These are phyloP conservation scores for Cryptococcus sp. DNA, from an alignment of 1,284 basidiomycete species.

Conservation along the genomic window DNA sequence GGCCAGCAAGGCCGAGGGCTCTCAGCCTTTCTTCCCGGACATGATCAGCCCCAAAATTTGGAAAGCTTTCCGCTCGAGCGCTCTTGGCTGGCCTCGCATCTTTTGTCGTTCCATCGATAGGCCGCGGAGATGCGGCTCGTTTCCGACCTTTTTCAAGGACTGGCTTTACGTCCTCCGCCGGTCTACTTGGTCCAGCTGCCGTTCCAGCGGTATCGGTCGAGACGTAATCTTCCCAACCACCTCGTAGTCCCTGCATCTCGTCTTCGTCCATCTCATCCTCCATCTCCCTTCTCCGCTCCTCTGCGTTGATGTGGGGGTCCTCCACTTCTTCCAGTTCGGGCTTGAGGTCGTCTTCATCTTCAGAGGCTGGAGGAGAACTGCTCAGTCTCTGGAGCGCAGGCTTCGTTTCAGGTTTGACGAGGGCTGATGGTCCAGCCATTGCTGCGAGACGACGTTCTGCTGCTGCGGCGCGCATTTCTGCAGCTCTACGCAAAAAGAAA, in stretches of 20 bases:
- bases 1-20: constrained; percentile 18
- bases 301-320: constrained; percentile 36
- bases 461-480: constrained; percentile 43
- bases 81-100: background rate
- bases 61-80: background rate
- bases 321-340: constrained; percentile 16
- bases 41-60: constrained; percentile 11
- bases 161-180: background rate
- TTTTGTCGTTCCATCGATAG: background rate
- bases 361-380: background rate
- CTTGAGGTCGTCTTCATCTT: constrained; percentile 11
- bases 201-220: background rate
- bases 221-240: constrained; percentile 42
- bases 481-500: constrained; percentile 29
- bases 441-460: constrained; percentile 39
- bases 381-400: background rate
- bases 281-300: constrained; percentile 39
- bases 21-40: constrained; percentile 26
- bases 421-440: constrained; percentile 15
- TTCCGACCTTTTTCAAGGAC: background rate
- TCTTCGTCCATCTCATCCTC: constrained; percentile 44
- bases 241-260: constrained; percentile 35
- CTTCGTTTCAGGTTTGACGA: constrained; percentile 9
- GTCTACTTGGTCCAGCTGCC: background rate
- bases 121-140: background rate